Percentiles rank a stretch among this genome's conserved stretches.
These are phyloP conservation scores for Podospora anserina DNA, from an alignment of 495 filamentous ascomycete genomes.

Conservation along the genomic window DNA sequence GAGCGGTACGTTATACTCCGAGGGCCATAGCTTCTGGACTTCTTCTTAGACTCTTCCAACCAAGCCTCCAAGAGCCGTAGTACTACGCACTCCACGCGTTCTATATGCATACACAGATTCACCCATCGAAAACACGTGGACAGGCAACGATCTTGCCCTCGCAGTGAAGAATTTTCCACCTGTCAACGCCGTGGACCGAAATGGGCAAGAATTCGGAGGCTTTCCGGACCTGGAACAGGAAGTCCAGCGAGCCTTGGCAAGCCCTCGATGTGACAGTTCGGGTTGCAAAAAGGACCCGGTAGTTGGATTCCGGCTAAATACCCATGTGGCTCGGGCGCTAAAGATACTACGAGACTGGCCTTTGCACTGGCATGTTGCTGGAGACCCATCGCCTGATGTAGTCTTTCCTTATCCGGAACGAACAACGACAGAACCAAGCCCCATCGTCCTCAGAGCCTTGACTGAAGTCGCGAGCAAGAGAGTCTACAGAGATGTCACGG, in stretches of 20 bases:
- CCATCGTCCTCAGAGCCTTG: too few species aligned
- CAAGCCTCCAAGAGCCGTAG: not conserved
- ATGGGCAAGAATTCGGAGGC: not conserved
- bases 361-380: not conserved
- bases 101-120: not conserved
- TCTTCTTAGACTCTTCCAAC: not conserved
- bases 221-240: slow-evolving; percentile 5
- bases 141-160: not conserved
- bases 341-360: not conserved
- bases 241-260: slow-evolving; percentile 2
- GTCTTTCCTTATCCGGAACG: not conserved
- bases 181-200: not conserved
- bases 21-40: not conserved
- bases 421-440: not conserved
- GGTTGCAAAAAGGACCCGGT: slow-evolving; percentile 1
- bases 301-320: slow-evolving; percentile 7
- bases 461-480: too few species aligned
- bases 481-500: too few species aligned
- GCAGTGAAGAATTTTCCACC: not conserved
- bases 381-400: not conserved
- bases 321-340: not conserved
- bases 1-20: not conserved
- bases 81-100: not conserved
- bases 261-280: not conserved
- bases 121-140: not conserved